phyloP scores from a whole-genome alignment of 1,284 basidiomycete species.

The Meira nashicola region DNA sequence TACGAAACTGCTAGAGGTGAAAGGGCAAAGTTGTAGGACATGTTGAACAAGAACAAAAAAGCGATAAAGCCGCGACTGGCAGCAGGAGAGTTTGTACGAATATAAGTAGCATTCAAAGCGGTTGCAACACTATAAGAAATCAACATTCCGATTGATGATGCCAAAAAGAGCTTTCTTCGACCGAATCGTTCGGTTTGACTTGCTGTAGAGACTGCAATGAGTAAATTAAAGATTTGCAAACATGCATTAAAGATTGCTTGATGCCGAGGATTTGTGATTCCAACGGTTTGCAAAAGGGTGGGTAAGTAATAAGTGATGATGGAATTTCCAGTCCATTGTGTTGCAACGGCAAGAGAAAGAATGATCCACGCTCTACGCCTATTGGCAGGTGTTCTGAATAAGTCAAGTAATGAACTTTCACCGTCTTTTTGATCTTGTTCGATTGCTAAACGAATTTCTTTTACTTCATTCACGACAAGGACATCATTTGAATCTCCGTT shows the following conservation, averaged over 20 bases:
- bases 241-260: conserved; percentile 11
- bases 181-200: not conserved
- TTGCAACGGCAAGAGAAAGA: conserved; percentile 13
- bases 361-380: conserved; percentile 20
- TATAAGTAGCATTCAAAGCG: conserved; percentile 6
- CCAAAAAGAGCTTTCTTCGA: conserved; percentile 2
- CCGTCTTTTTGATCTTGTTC: conserved; percentile 15
- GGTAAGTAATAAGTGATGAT: conserved; percentile 27
- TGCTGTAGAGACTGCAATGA: conserved; percentile 1
- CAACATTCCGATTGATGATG: conserved; percentile 9
- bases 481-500: conserved; percentile 18
- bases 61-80: conserved; percentile 5
- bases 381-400: conserved; percentile 21
- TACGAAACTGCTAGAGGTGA: conserved; percentile 19
- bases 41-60: conserved; percentile 10
- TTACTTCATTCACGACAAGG: conserved; percentile 20
- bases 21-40: conserved; percentile 15
- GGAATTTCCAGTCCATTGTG: conserved; percentile 23
- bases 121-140: conserved; percentile 8
- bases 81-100: not conserved
- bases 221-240: conserved; percentile 11
- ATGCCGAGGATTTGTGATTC: conserved; percentile 13
- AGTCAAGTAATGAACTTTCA: conserved; percentile 19
- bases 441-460: conserved; percentile 21
- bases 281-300: conserved; percentile 22